These are phyloP conservation scores for Sphagnum tenellum DNA, from an alignment of 225 moss, liverwort and hornwort species.

Conservation along the genomic window DNA sequence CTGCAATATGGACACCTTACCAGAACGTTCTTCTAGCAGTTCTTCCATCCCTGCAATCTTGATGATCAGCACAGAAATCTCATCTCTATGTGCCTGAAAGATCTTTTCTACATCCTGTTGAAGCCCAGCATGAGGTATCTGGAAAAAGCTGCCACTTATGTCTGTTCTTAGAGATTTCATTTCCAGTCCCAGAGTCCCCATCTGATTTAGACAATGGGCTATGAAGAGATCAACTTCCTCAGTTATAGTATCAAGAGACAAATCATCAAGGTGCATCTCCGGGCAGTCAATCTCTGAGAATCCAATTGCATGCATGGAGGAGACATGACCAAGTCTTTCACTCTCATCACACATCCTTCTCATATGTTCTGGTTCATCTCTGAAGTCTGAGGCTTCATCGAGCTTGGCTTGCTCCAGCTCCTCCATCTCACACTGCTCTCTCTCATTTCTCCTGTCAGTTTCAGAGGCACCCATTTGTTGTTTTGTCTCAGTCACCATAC, in stretches of 20 bases:
- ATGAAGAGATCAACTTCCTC: constrained; percentile 43
- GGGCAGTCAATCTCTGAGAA: too few relatives aligned
- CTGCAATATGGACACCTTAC: constrained; percentile 15
- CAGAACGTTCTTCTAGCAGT: constrained; percentile 20
- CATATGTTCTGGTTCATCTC: too few relatives aligned
- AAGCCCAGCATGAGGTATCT: constrained; percentile 37
- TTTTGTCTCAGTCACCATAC: constrained; percentile 23
- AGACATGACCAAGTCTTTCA: too few relatives aligned
- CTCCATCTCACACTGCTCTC: constrained; percentile 15
- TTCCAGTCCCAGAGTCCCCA: constrained; percentile 33
- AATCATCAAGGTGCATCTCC: too few relatives aligned
- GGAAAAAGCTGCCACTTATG: constrained; percentile 37
- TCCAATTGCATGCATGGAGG: too few relatives aligned
- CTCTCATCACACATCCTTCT: too few relatives aligned
- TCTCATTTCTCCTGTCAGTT: constrained; percentile 30
- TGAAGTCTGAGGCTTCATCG: constrained; percentile 1
- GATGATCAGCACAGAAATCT: constrained; percentile 17
- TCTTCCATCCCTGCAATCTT: constrained; percentile 25
- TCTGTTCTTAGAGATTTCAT: constrained; percentile 37
- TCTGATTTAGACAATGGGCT: constrained; percentile 41
- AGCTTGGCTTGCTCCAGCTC: constrained; percentile 17
- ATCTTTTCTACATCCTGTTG: constrained; percentile 33
- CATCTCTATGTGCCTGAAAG: constrained; percentile 24
- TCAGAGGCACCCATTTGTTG: constrained; percentile 14
- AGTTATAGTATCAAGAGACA: constrained; percentile 22